Conservation (phyloP, 2,329 filamentous ascomycete species). For the Stagonosporopsis tanaceti region DNA sequence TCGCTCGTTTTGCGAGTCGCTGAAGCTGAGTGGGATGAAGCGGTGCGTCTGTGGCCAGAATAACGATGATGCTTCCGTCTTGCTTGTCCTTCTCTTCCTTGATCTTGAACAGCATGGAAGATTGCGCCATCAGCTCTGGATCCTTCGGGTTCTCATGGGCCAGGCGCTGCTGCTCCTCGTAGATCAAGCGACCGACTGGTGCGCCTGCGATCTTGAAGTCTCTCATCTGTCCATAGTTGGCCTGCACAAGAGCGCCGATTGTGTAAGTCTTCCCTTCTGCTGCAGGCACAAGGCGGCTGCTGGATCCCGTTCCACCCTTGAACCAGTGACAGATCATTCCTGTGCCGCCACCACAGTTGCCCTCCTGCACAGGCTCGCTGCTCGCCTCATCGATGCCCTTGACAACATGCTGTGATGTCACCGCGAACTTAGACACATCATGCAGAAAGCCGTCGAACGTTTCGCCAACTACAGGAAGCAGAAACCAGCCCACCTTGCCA, state of each 20-base stretch:
- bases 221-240: conserved; percentile 68
- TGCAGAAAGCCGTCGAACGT: conserved; percentile 71
- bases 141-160: conserved; percentile 39
- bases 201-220: conserved; percentile 68
- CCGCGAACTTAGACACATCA: conserved; percentile 63
- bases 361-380: conserved; percentile 64
- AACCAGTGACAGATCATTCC: conserved; percentile 72
- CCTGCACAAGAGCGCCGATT: conserved; percentile 69
- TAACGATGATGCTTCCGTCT: conserved; percentile 70
- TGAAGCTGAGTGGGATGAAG: conserved; percentile 65
- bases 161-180: conserved; percentile 55
- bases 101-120: conserved; percentile 39
- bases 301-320: conserved; percentile 72
- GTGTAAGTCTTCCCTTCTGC: conserved; percentile 57
- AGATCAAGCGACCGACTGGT: conserved; percentile 67
- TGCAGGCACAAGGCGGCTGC: conserved; percentile 61
- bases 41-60: conserved; percentile 68
- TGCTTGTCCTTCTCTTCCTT: conserved; percentile 58
- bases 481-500: conserved; percentile 61
- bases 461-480: conserved; percentile 67
- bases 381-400: conserved; percentile 62
- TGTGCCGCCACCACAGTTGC: conserved; percentile 71
- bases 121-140: conserved; percentile 38
- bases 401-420: conserved; percentile 63
- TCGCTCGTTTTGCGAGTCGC: conserved; percentile 67